Evolutionary conservation across 306 rosid genomes (phyloP).

Genomic region (Dryas octopetala): DNA sequence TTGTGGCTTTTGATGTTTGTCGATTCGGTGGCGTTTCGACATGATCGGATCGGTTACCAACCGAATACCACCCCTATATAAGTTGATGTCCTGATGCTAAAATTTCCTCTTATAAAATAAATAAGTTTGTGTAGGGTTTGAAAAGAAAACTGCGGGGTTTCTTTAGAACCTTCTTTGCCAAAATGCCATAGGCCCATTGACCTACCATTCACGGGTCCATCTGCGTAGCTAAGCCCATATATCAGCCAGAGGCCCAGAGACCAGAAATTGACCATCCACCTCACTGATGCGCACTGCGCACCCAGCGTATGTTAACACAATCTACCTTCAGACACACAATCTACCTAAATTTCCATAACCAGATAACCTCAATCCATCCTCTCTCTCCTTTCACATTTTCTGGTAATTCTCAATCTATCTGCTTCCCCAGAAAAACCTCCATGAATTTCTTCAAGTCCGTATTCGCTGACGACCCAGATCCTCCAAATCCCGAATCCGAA

Average conservation of each 20-base stretch:
- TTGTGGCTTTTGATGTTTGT: too few species aligned
- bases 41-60: too few species aligned
- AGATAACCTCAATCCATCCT: not conserved
- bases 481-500: conserved; percentile 22
- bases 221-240: too few species aligned
- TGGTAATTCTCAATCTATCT: not conserved
- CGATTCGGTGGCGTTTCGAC: too few species aligned
- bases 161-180: too few species aligned
- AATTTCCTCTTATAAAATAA: too few species aligned
- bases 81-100: too few species aligned
- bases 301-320: not conserved
- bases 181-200: too few species aligned
- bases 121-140: too few species aligned
- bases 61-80: too few species aligned
- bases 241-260: not conserved
- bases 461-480: conserved; percentile 63
- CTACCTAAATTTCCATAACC: not conserved
- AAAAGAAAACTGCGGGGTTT: too few species aligned
- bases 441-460: conserved; percentile 90
- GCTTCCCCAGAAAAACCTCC: conserved; percentile 6
- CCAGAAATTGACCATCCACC: not conserved
- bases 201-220: too few species aligned
- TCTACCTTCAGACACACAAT: not conserved
- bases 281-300: conserved; percentile 6
- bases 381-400: not conserved